Evolutionary conservation across 257 asterid species (phyloP), one percentile per base, ranked within the genome.

Genomic region (Scutellaria baicalensis): DNA sequence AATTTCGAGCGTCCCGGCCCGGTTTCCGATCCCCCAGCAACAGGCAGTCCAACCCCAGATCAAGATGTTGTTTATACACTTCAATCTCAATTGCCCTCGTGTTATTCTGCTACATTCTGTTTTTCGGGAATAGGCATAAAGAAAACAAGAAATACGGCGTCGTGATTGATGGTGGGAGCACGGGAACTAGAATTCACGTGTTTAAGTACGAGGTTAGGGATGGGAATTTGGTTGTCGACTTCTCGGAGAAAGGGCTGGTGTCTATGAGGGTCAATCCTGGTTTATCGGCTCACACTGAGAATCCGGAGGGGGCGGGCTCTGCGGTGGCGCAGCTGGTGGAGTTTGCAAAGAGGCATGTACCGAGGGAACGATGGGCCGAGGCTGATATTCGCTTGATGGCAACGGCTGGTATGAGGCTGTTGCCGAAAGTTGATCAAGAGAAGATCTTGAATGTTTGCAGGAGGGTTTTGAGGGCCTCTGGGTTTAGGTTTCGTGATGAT

Each of bases 141-240:
- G 77, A 45, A 1, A 68, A 60, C 21, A 79, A 49, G 71, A 84
- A 76, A 59, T 91, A 86, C 68, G 88, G 91, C 74, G 83, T 91
- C 66, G 93, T 94, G 74, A 87, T 94, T 35, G 99, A 94, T 65
- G 99, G 99, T 1, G 99, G 99, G n/a, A 94, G 99, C 74, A 91
- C 97, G 6, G 99, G 99, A 43, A 86, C 93, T 63, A 86, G 99
- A 68, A 86, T 91, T 52, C 97, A 94, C 18, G 97, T 91, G 80
- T 91, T 94, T 59, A 81, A 84, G 64, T 94, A 85, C 71, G 84
- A 79, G 68, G 79, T 85, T 59, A 78, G 78, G 65, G 57, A 74
- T 79, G 97, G 92, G 72, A 62, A 77, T 42, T 82, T 81, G 73
- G 86, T 70, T 65, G 85, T 80, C 51, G 96, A 86, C 83, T 88